Evolutionary conservation across 2,329 filamentous ascomycete genomes (phyloP).

Genomic region (Leptographium procerum): DNA sequence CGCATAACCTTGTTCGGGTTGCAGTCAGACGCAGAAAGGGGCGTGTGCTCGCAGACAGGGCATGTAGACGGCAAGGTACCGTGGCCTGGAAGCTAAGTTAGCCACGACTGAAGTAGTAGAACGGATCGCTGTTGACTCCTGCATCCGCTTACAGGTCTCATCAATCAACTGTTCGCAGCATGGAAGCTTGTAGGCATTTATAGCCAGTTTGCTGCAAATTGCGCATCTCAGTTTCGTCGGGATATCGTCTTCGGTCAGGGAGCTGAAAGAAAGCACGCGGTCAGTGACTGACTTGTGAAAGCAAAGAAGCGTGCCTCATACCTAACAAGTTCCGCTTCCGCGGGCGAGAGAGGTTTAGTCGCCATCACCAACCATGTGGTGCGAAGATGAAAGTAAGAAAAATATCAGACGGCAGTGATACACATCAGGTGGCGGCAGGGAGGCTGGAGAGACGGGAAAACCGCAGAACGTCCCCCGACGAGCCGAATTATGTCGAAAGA

Average conservation of each 20-base stretch:
- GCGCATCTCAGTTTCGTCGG: conserved; percentile 95
- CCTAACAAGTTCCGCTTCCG: conserved; percentile 49
- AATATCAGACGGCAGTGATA: background rate
- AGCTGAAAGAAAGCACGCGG: conserved; percentile 34
- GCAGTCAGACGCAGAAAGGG: conserved; percentile 76
- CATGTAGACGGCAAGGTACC: conserved; percentile 65
- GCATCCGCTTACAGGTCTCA: conserved; percentile 58
- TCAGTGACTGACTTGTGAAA: background rate
- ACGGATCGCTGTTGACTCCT: background rate
- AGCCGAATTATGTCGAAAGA: background rate
- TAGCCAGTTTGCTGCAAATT: conserved; percentile 79
- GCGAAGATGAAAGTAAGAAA: background rate
- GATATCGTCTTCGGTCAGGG: conserved; percentile 69
- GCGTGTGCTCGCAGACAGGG: conserved; percentile 86
- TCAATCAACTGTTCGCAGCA: conserved; percentile 96
- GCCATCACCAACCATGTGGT: conserved; percentile 15
- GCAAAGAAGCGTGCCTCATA: conserved; percentile 17
- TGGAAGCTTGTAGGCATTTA: conserved; percentile 82
- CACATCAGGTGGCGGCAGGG: background rate
- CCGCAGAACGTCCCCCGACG: background rate
- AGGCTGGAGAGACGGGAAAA: background rate
- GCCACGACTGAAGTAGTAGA: background rate
- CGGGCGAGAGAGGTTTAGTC: conserved; percentile 28
- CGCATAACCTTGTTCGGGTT: conserved; percentile 83
- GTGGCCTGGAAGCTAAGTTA: conserved; percentile 32